These are phyloP conservation scores for Salix udensis DNA, from an alignment of 345 rosid species.

Conservation along the genomic window DNA sequence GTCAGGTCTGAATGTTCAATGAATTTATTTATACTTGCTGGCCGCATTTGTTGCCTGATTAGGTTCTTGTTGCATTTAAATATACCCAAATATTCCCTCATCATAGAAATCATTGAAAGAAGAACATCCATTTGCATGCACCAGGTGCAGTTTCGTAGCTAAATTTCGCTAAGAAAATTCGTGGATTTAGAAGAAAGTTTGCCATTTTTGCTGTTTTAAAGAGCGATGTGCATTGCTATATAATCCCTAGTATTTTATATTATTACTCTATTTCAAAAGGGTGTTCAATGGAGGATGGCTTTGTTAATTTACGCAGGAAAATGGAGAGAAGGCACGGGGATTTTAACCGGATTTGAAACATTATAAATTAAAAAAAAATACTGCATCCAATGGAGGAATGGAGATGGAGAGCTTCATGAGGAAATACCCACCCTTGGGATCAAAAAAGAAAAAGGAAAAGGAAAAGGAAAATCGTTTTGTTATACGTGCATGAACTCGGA, in stretches of 20 bases:
- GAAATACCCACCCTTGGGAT: too few relatives aligned
- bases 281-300: not conserved
- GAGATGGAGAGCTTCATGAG: too few relatives aligned
- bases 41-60: not conserved
- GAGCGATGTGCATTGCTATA: too few relatives aligned
- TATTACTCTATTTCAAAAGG: too few relatives aligned
- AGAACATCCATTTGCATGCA: not conserved
- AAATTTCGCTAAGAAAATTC: not conserved
- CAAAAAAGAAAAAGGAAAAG: too few relatives aligned
- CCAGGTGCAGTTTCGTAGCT: not conserved
- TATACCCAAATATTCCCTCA: not conserved
- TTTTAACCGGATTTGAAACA: not conserved
- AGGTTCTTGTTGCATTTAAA: not conserved
- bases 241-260: too few relatives aligned
- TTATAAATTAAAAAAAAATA: too few relatives aligned
- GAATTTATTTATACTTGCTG: not conserved
- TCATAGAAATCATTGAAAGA: not conserved
- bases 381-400: too few relatives aligned
- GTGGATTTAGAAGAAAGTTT: too few relatives aligned
- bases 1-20: not conserved
- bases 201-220: not conserved
- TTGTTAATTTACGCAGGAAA: not conserved
- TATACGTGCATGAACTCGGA: too few relatives aligned
- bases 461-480: too few relatives aligned
- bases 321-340: not conserved